These are phyloP conservation scores for Castanea sativa DNA, from an alignment of 306 rosid species.

Conservation along the genomic window DNA sequence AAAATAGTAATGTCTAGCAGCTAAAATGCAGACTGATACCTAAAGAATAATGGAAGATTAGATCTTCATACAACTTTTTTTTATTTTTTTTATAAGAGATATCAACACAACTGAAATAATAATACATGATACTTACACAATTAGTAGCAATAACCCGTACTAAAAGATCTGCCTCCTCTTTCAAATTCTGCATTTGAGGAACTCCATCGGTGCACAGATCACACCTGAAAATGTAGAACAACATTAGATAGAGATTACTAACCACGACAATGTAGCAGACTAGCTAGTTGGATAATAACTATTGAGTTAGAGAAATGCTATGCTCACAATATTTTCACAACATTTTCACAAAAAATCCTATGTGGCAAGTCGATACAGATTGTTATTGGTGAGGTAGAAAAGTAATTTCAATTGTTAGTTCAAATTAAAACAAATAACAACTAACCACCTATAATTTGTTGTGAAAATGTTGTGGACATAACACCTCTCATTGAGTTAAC, in stretches of 20 bases:
- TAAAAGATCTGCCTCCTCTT: constrained; percentile 64
- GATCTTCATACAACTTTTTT: too few species aligned
- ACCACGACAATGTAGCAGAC: background rate
- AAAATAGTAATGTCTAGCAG: background rate
- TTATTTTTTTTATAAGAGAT: too few species aligned
- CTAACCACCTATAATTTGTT: too few species aligned
- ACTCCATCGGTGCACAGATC: constrained; percentile 79
- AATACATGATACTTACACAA: constrained; percentile 40
- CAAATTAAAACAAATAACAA: too few species aligned
- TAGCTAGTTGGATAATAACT: background rate
- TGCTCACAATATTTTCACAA: too few species aligned
- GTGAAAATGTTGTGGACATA: too few species aligned
- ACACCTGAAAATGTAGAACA: constrained; percentile 51
- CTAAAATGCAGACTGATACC: background rate
- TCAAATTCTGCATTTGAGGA: constrained; percentile 68
- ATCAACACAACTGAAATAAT: background rate
- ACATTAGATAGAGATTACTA: background rate
- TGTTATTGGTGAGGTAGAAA: too few species aligned
- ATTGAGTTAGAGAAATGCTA: background rate
- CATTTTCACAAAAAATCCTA: too few species aligned
- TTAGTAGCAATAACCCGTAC: constrained; percentile 58
- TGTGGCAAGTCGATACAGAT: too few species aligned
- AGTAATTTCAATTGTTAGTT: too few species aligned
- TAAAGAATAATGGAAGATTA: background rate
- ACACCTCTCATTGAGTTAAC: background rate